Base-by-base conservation (phyloP, 768 basidiomycete species). In the Cystobasidium tubakii region DNA sequence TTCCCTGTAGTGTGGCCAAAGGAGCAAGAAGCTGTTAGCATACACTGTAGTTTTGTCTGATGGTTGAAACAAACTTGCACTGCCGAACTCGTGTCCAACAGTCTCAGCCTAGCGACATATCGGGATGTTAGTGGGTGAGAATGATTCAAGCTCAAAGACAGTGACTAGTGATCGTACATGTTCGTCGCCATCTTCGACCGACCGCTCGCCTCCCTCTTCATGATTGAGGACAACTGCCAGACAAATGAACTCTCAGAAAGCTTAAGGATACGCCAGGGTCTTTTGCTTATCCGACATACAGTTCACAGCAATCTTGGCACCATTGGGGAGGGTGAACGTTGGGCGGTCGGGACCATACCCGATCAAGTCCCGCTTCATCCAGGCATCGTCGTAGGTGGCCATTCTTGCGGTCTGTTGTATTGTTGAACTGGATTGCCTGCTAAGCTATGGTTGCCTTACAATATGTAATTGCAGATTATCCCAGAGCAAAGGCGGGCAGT, bases 271-370 rank as follows among this genome's bases (percentile, higher is more conserved):
- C n/a, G n/a, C n/a, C n/a, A n/a, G n/a, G n/a, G n/a, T n/a, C n/a
- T n/a, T n/a, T n/a, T n/a, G n/a, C n/a, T n/a, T n/a, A n/a, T n/a
- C n/a, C n/a, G 19, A 53, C 66, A 31, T 39, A 72, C 50, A 75
- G 55, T 77, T 73, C 31, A 75, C 76, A 21, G 75, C 75, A 33
- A 77, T 75, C 69, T 75, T 75, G 34, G 75, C 75, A 12, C 53
- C 54, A 39, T 74, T 75, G 3, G 76, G 76, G 70, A 74, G 71
- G 23, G 23, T 36, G 21, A 36, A 50, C 23, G 29, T 31, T 36
- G 53, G 71, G 19, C 62, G 19, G 0, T 3, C 43, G 0, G 31
- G 34, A 1, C 64, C 10, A 46, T 76, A 67, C 43, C 73, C 75
- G 53, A 62, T 33, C 15, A 50, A 17, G 39, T 74, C 69, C 0